These are phyloP conservation scores for Asterophora lycoperdoides DNA, from an alignment of 768 basidiomycete genomes.

Conservation along the genomic window DNA sequence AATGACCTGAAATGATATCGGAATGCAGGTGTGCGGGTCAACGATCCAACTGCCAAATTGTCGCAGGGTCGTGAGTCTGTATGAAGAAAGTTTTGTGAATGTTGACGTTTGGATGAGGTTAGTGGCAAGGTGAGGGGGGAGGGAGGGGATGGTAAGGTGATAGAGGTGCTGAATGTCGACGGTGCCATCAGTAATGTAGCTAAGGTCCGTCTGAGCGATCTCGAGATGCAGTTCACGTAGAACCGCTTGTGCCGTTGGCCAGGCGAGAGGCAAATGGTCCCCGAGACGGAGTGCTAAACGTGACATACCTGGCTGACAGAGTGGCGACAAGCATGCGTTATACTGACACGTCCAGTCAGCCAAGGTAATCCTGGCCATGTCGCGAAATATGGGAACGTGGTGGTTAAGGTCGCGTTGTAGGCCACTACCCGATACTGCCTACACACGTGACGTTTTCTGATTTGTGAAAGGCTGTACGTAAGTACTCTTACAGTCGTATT, in stretches of 20 bases:
- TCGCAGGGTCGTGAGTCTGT: too few relatives aligned
- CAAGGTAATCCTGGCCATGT: constrained; percentile 13
- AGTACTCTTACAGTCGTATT: too few relatives aligned
- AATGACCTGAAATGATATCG: too few relatives aligned
- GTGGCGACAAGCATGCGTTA: too few relatives aligned
- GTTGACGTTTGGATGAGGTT: not conserved
- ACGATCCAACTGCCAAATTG: too few relatives aligned
- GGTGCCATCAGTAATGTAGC: not conserved
- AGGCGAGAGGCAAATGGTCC: too few relatives aligned
- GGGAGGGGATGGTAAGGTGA: not conserved
- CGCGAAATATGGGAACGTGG: constrained; percentile 13
- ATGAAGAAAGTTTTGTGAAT: too few relatives aligned
- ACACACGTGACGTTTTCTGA: constrained; percentile 12
- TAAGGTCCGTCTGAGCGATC: constrained; percentile 12
- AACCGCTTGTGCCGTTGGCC: too few relatives aligned
- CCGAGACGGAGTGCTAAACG: too few relatives aligned
- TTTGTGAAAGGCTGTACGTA: not conserved
- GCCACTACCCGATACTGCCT: not conserved
- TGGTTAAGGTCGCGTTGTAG: constrained; percentile 18
- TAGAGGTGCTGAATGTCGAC: not conserved
- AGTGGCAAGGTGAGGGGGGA: not conserved
- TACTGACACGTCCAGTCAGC: constrained; percentile 11
- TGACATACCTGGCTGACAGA: too few relatives aligned
- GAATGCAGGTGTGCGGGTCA: too few relatives aligned
- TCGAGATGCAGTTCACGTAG: too few relatives aligned